Evolutionary conservation across 176 grass and related monocot genomes (phyloP).

Genomic region (Rhynchospora breviuscula): DNA sequence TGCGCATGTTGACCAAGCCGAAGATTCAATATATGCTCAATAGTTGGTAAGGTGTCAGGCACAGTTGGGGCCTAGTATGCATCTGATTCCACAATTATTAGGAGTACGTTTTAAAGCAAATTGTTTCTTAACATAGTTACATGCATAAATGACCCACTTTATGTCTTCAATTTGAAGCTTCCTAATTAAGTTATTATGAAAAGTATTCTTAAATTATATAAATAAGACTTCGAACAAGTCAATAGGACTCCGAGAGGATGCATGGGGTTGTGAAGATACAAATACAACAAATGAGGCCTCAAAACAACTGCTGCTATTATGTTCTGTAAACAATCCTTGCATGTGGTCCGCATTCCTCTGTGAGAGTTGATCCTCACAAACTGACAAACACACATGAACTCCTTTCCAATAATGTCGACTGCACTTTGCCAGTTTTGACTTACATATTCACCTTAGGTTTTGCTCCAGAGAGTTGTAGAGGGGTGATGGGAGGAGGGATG

Average conservation of each 20-base stretch:
- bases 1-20: neutral
- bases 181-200: neutral
- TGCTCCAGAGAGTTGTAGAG: too few relatives aligned
- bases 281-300: too few relatives aligned
- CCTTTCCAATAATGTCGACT: too few relatives aligned
- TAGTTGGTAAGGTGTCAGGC: neutral
- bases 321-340: too few relatives aligned
- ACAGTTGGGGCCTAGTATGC: neutral
- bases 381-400: too few relatives aligned
- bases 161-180: neutral
- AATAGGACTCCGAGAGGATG: neutral
- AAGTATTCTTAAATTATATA: neutral
- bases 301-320: too few relatives aligned
- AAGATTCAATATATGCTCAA: neutral
- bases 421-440: too few relatives aligned
- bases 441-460: too few relatives aligned
- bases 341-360: too few relatives aligned
- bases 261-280: too few relatives aligned
- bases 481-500: too few relatives aligned
- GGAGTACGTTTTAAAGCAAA: neutral
- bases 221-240: neutral
- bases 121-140: neutral
- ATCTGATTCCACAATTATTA: conserved; percentile 18
- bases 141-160: neutral
- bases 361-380: too few relatives aligned